Base-by-base conservation (phyloP, 2,329 filamentous ascomycete species). In the Monosporascus sp. region DNA sequence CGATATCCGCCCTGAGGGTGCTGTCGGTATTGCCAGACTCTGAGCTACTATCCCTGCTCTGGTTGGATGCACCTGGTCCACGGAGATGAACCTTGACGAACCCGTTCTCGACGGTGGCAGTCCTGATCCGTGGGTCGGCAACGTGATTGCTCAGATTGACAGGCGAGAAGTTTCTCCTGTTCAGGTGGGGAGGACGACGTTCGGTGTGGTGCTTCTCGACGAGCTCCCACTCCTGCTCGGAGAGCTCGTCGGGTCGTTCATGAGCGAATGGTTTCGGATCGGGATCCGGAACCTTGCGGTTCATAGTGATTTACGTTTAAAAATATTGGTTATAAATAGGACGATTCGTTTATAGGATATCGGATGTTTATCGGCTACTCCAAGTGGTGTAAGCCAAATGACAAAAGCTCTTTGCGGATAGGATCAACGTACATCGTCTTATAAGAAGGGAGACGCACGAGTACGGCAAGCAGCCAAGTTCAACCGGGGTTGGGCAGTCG, bases 141-240 rank as follows among this genome's bases (percentile, higher is more conserved):
- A 35, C 18, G 2, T 53, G 49, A 7, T 57, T 59, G 37, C 18
- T 28, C 17, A 49, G 48, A 22, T 55, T 55, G 9, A 55, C 47
- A 3, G 59, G 59, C 14, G 57, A 44, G 46, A 62, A 52, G 53
- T 65, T 63, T 14, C 37, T 51, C 43, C 51, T 26, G 45, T 58
- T 63, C 5, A 61, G 54, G 38, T 61, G 48, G 4, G 60, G 62
- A 2, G 61, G 62, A 6, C 59, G 58, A 5, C 51, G 1, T 8
- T 50, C 31, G 15, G 59, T 62, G 37, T 57, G 40, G 14, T 40
- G 11, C n/a, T 20, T 22, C 22, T 46, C 50, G n/a, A 17, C 37
- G 22, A 20, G 18, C 14, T 46, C 40, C 28, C 47, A 48, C 22
- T 52, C 51, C 17, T 22, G 14, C n/a, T 58, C 50, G n/a, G 55